Evolutionary conservation across 257 asterid species (phyloP), one percentile per base, ranked within the genome.

Genomic region (Jasminum sambac): DNA sequence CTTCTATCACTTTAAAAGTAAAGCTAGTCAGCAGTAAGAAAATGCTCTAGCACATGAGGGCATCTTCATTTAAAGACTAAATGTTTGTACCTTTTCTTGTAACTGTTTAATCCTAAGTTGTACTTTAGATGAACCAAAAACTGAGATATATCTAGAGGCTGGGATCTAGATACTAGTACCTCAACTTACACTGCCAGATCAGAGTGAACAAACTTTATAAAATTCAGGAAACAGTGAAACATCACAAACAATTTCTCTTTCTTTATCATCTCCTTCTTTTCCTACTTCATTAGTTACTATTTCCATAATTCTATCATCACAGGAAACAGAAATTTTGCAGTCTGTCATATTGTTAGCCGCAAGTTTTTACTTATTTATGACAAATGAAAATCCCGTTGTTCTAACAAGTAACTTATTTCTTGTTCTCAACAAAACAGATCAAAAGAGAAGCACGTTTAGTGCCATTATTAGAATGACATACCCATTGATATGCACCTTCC

Each of bases 401-500:
- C 58, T 50, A 8, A 0, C 5, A n/a, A 50, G 59, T 6, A 40
- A 26, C 62, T 55, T 55, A 14, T 55, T 55, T 19, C 62, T 55
- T 55, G 34, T 21, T 19, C 61, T 52, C 61, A 17, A 52, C 1
- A 25, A 52, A 55, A 26, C 25, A 8, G 8, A 55, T 6, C 34
- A 55, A 55, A 21, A 55, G 62, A 9, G 26, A 55, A 55, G 62
- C 34, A 55, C 0, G 25, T 19, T 21, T 55, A 55, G 8, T 19
- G 9, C 23, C 62, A 55, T 55, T 21, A 21, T 55, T 24, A 39
- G 0, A 42, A 24, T 13, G 46, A 64, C 90, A 72, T 81, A 91
- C 98, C 98, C 98, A 91, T 65, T 84, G 86, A 73, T 86, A 88
- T 70, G 92, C 87, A 64, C 92, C 98, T 84, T 91, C 98, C 75